These are phyloP conservation scores for Monilinia laxa DNA, from an alignment of 2,329 filamentous ascomycete genomes.

Conservation along the genomic window DNA sequence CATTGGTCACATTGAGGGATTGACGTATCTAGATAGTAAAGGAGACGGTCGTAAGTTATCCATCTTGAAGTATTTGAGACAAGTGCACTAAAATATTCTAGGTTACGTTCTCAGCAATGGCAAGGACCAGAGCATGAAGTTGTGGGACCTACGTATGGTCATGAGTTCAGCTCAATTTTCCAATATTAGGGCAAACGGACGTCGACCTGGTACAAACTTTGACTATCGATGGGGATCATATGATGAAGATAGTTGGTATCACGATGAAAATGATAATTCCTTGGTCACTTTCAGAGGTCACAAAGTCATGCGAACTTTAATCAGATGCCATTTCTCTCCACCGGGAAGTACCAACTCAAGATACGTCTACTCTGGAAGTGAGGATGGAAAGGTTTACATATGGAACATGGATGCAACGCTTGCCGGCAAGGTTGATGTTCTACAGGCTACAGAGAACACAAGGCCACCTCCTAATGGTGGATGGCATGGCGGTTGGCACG, in stretches of 20 bases:
- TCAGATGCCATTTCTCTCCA: constrained; percentile 93
- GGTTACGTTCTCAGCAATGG: constrained; percentile 86
- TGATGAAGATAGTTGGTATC: constrained; percentile 63
- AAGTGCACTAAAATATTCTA: constrained; percentile 25
- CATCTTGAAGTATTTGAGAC: neutral
- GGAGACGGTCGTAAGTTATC: constrained; percentile 56
- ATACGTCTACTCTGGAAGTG: constrained; percentile 90
- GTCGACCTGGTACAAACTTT: constrained; percentile 58
- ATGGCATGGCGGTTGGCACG: constrained; percentile 27
- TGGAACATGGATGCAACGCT: constrained; percentile 92
- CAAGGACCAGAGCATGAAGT: constrained; percentile 95
- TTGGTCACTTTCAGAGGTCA: constrained; percentile 93
- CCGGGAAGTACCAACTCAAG: constrained; percentile 80
- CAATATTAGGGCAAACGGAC: constrained; percentile 53
- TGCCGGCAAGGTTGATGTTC: constrained; percentile 76
- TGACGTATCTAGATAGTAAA: constrained; percentile 70
- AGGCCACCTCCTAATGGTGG: constrained; percentile 47
- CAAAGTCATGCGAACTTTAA: constrained; percentile 82
- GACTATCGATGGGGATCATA: constrained; percentile 73
- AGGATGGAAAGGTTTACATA: constrained; percentile 85
- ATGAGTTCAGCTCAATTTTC: constrained; percentile 68
- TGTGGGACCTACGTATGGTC: constrained; percentile 93
- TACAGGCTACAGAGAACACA: constrained; percentile 63
- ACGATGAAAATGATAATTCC: constrained; percentile 83
- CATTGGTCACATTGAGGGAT: constrained; percentile 63